Evolutionary conservation across 176 grass and related monocot species (phyloP).

Genomic region (Oryza coarctata): DNA sequence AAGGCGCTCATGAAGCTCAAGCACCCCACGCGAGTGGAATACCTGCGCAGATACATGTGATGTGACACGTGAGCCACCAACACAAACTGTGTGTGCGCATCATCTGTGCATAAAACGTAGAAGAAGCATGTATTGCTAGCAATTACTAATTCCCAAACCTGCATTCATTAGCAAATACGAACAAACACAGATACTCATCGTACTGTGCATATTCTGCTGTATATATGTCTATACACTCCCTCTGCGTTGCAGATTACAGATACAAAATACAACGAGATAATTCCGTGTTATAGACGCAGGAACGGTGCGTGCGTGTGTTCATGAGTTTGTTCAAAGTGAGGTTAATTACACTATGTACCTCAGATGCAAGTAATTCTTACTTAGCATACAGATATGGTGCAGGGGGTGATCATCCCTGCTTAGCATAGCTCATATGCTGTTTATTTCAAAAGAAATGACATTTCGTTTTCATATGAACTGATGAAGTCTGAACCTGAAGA

Average conservation of each 20-base stretch:
- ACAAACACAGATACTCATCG: not conserved
- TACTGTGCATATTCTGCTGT: not conserved
- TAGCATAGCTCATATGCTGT: not conserved
- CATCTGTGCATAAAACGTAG: not conserved
- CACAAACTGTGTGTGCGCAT: not conserved
- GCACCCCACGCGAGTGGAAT: slow-evolving; percentile 77
- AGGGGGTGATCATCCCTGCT: not conserved
- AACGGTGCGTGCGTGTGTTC: too few relatives aligned
- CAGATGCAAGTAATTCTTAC: too few relatives aligned
- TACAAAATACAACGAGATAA: too few relatives aligned
- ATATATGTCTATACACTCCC: not conserved
- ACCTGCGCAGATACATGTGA: slow-evolving; percentile 83
- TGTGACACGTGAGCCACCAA: too few relatives aligned
- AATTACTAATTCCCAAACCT: not conserved
- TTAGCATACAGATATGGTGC: too few relatives aligned
- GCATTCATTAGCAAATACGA: not conserved
- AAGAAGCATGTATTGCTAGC: not conserved
- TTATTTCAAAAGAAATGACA: not conserved
- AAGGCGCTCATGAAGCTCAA: slow-evolving; percentile 99
- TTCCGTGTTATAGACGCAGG: too few relatives aligned
- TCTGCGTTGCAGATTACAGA: not conserved
- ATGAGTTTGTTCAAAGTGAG: too few relatives aligned
- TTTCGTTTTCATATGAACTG: too few relatives aligned
- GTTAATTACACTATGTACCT: too few relatives aligned
- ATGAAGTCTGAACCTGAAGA: not conserved